Evolutionary conservation across 116 monocot species (phyloP), one percentile per base, ranked within the genome.

Genomic region (Cymodocea nodosa): DNA sequence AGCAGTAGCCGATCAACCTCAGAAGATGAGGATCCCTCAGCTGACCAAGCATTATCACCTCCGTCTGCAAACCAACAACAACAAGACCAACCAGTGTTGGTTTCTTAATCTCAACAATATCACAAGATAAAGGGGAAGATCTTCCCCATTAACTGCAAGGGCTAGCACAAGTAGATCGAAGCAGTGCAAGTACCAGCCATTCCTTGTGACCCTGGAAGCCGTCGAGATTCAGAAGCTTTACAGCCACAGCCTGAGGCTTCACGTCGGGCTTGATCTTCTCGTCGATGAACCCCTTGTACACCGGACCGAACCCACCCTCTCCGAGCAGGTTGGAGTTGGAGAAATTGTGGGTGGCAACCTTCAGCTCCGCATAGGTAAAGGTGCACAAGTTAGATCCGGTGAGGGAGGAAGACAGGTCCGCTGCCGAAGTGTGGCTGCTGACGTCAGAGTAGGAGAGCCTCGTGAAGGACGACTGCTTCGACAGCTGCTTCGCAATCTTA

Each of bases 1-100:
- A 83, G 83, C 87, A 87, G 51, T 87, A 87, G 10, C 87, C 87
- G 23, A 87, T 80, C 65, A 87, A 49, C 73, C 83, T 87, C 73
- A 87, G 83, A 34, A 87, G 83, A 40, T 87, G 75, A 10, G 73
- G 78, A 52, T 87, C 80, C 52, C 87, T 77, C 66, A 87, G 20
- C 68, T 83, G 83, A 10, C 83, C 87, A 20, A 87, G 75, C 52
- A 87, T 73, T 44, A 83, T 80, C 9, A 87, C 87, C 73, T 87
- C 87, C 14, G 83, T 77, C 87, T 87, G 64, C n/a, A 62, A 49
- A 65, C 20, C 64, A 72, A 30, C 50, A 52, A 7, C 48, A 44
- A 51, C 17, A 51, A 51, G 30, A 3, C 30, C 30, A 30, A 3
- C 10, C 34, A 30, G 9, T 10, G 6, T 15, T 22, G 6, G 4